Percentiles rank a stretch among this genome's conserved stretches.
phyloP scores from a whole-genome alignment of 1,284 basidiomycete species.

The Xerocomus minutiporus region DNA sequence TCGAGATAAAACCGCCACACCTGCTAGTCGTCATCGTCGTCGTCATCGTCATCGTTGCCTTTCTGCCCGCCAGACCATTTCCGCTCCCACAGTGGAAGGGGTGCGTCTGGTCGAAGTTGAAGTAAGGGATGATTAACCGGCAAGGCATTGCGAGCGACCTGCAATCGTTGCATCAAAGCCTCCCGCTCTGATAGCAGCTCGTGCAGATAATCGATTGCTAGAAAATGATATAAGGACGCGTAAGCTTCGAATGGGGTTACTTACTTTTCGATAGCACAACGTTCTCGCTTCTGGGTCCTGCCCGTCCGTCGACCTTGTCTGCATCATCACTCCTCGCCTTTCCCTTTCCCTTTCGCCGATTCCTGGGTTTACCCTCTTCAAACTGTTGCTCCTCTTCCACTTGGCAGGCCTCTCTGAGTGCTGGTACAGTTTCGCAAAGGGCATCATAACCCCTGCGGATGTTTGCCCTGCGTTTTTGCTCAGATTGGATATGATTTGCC shows the following conservation, averaged over 20 bases:
- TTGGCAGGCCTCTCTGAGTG: slow-evolving; percentile 69
- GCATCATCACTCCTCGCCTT: slow-evolving; percentile 38
- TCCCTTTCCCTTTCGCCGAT: slow-evolving; percentile 25
- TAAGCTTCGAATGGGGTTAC: slow-evolving; percentile 29
- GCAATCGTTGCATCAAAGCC: slow-evolving; percentile 52
- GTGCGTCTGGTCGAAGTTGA: slow-evolving; percentile 27
- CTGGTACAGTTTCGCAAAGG: slow-evolving; percentile 76
- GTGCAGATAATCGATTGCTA: slow-evolving; percentile 82
- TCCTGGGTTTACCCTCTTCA: slow-evolving; percentile 31
- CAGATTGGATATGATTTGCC: slow-evolving; percentile 87
- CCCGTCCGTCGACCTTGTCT: slow-evolving; percentile 72
- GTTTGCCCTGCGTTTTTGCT: slow-evolving; percentile 88
- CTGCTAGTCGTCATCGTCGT: slow-evolving; percentile 38
- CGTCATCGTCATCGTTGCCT: slow-evolving; percentile 44
- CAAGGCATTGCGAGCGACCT: slow-evolving; percentile 53
- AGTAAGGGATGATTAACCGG: slow-evolving; percentile 55
- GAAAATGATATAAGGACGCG: slow-evolving; percentile 5
- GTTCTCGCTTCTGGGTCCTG: slow-evolving; percentile 81
- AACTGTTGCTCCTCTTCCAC: slow-evolving; percentile 47
- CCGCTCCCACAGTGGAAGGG: slow-evolving; percentile 63
- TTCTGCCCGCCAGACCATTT: slow-evolving; percentile 71
- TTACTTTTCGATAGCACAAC: slow-evolving; percentile 79
- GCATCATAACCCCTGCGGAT: slow-evolving; percentile 85
- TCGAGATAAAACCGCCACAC: background rate
- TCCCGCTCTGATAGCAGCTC: slow-evolving; percentile 57